These are phyloP conservation scores for Pisolithus thermaeus DNA, from an alignment of 1,284 basidiomycete genomes.

Conservation along the genomic window DNA sequence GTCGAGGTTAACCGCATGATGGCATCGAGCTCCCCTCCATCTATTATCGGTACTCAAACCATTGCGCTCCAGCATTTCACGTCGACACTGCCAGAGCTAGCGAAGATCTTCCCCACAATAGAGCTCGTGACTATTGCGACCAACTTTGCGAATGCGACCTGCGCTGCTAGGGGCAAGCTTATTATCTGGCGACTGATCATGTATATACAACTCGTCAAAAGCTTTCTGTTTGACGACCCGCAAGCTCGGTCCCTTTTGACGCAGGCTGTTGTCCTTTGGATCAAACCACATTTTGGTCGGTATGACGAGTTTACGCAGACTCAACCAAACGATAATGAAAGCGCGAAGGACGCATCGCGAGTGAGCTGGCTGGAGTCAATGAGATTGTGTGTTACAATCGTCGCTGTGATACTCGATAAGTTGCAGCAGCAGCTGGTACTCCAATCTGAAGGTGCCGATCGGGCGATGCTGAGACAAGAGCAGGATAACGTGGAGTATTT, in stretches of 20 bases:
- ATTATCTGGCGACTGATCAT: conserved; percentile 92
- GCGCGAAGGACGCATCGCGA: conserved; percentile 65
- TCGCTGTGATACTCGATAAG: conserved; percentile 90
- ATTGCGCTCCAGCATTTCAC: conserved; percentile 93
- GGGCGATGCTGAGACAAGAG: conserved; percentile 65
- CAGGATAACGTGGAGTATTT: conserved; percentile 93
- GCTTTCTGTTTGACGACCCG: conserved; percentile 81
- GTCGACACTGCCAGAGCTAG: conserved; percentile 84
- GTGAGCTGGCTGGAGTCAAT: conserved; percentile 88
- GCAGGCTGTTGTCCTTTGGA: conserved; percentile 87
- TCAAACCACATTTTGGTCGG: conserved; percentile 91
- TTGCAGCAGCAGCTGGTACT: conserved; percentile 78
- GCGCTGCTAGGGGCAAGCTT: conserved; percentile 77
- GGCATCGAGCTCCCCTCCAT: conserved; percentile 69
- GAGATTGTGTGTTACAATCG: conserved; percentile 76
- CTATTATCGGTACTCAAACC: conserved; percentile 94
- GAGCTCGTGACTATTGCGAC: conserved; percentile 86
- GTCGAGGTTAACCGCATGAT: conserved; percentile 86
- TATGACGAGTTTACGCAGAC: conserved; percentile 77
- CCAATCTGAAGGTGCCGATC: conserved; percentile 58
- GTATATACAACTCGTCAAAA: conserved; percentile 87
- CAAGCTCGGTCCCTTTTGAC: conserved; percentile 78
- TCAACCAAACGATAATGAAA: conserved; percentile 58
- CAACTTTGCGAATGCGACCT: conserved; percentile 82
- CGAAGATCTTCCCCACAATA: conserved; percentile 71